Conservation (phyloP, 1,284 basidiomycete species). For the Cutaneotrichosporon daszewskae region DNA sequence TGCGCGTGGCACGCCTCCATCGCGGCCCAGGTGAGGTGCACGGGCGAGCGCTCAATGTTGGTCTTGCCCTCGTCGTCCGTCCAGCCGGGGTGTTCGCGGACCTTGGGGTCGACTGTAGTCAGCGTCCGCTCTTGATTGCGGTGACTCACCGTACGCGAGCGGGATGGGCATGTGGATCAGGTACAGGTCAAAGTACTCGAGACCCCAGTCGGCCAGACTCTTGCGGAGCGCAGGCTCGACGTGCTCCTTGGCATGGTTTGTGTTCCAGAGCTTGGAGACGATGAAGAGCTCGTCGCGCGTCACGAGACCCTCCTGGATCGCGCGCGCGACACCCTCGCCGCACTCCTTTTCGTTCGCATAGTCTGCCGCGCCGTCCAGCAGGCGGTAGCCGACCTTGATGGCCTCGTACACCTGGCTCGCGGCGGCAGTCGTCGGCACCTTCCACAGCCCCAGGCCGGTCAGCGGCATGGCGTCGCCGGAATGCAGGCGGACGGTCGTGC, state of each 20-base stretch:
- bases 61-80: background rate
- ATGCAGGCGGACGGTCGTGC: slow-evolving; percentile 3
- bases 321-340: slow-evolving; percentile 58
- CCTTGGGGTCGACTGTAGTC: slow-evolving; percentile 3
- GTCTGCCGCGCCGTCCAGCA: slow-evolving; percentile 48
- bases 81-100: slow-evolving; percentile 9
- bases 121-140: background rate
- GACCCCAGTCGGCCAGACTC: slow-evolving; percentile 57
- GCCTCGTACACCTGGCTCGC: slow-evolving; percentile 48
- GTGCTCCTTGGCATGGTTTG: slow-evolving; percentile 42
- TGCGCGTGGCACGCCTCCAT: slow-evolving; percentile 64
- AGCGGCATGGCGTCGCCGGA: slow-evolving; percentile 12
- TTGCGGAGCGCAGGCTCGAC: slow-evolving; percentile 12
- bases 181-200: slow-evolving; percentile 59
- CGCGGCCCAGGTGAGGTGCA: slow-evolving; percentile 59
- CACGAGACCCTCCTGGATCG: slow-evolving; percentile 54
- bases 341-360: slow-evolving; percentile 54
- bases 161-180: slow-evolving; percentile 61
- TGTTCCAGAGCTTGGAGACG: slow-evolving; percentile 65
- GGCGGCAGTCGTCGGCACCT: slow-evolving; percentile 19
- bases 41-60: slow-evolving; percentile 21
- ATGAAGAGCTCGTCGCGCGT: slow-evolving; percentile 58
- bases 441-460: slow-evolving; percentile 26
- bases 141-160: slow-evolving; percentile 3
- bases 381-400: slow-evolving; percentile 49